Evolutionary conservation across 257 asterid genomes (phyloP).

Genomic region (Gentiana straminea): DNA sequence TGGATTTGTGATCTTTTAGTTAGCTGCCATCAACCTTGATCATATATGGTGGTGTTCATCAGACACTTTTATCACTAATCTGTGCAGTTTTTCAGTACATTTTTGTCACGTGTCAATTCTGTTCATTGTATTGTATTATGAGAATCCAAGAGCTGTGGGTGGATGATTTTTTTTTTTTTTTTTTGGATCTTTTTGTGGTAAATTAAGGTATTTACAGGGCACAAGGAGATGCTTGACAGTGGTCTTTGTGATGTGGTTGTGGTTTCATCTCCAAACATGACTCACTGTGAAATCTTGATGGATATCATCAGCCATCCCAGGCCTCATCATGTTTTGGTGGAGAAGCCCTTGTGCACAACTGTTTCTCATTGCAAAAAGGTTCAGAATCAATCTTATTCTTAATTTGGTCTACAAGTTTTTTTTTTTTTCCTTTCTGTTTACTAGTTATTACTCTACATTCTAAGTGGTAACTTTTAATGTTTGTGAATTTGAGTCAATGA

Average conservation of each 20-base stretch:
- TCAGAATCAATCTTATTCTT: slow-evolving; percentile 4
- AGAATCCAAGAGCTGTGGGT: neutral
- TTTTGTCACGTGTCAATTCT: too few species aligned
- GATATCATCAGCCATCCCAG: slow-evolving; percentile 56
- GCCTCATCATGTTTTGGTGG: slow-evolving; percentile 85
- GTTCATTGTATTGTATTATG: too few species aligned
- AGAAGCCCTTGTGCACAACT: slow-evolving; percentile 92
- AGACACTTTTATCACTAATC: too few species aligned
- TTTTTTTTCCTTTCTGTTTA: too few species aligned
- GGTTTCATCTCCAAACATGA: slow-evolving; percentile 86
- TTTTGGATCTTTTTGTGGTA: neutral
- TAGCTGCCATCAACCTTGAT: too few species aligned
- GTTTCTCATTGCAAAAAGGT: slow-evolving; percentile 74
- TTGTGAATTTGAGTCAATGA: too few species aligned
- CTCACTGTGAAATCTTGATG: slow-evolving; percentile 82
- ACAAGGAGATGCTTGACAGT: slow-evolving; percentile 60
- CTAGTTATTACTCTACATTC: too few species aligned
- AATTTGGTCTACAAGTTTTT: neutral
- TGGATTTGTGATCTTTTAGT: too few species aligned
- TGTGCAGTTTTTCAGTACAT: too few species aligned
- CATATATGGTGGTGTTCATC: too few species aligned
- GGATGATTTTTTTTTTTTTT: slow-evolving; percentile 3
- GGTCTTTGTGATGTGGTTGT: slow-evolving; percentile 72
- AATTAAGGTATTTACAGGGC: slow-evolving; percentile 52
- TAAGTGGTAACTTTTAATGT: too few species aligned